Conservation (phyloP, 2,329 filamentous ascomycete species). For the Fusarium pilosicola region DNA sequence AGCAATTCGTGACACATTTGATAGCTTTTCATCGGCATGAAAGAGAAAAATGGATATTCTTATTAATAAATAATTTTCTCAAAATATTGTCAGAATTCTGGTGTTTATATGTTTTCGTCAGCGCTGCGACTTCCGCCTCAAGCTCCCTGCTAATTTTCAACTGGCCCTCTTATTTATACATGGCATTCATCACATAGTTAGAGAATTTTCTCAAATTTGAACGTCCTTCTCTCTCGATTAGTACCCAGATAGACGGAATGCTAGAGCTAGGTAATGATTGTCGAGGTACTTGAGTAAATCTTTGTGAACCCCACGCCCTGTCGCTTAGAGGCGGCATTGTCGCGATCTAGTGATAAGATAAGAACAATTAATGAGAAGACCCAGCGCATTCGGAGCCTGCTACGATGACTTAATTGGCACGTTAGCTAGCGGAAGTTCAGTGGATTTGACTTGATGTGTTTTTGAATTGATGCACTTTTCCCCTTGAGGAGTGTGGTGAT, state of each 20-base stretch:
- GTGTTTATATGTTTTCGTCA: neutral
- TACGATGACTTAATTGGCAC: neutral
- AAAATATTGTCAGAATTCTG: fast-evolving
- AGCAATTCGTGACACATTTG: neutral
- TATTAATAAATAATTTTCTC: fast-evolving
- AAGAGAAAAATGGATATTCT: fast-evolving
- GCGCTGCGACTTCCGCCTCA: neutral
- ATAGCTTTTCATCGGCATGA: neutral
- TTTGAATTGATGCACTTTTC: no score
- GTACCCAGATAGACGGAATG: no score
- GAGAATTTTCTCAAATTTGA: no score
- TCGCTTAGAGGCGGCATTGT: constrained; percentile 3
- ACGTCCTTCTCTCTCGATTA: neutral
- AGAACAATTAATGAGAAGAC: neutral
- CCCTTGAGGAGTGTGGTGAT: no score
- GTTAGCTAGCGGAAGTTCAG: no score
- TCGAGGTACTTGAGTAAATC: neutral
- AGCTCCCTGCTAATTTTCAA: no score
- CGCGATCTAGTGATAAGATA: neutral
- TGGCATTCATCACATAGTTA: no score
- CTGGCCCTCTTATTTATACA: no score
- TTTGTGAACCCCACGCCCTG: neutral
- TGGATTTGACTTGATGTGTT: no score
- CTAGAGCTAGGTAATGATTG: neutral
- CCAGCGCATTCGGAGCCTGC: neutral